phyloP scores from a whole-genome alignment of 257 asterid species.

The Prunella vulgaris region DNA sequence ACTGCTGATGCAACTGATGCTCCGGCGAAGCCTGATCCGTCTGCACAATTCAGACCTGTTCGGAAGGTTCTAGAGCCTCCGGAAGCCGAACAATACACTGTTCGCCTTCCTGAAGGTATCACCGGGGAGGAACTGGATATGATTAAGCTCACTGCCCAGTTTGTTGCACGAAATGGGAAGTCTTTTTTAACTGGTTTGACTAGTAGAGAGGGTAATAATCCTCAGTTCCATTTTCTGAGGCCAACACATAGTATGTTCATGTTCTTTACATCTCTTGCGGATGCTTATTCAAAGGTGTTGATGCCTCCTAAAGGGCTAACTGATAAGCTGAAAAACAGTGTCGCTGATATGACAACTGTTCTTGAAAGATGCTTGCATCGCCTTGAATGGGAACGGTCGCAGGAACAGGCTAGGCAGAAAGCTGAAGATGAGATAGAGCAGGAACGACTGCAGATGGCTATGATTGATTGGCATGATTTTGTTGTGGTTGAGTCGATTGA shows the following conservation, averaged over 20 bases:
- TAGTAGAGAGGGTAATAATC: slow-evolving; percentile 78
- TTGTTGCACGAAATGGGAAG: slow-evolving; percentile 91
- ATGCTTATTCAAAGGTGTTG: slow-evolving; percentile 88
- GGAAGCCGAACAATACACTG: slow-evolving; percentile 89
- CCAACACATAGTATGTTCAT: slow-evolving; percentile 96
- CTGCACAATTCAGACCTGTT: slow-evolving; percentile 57
- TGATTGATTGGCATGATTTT: slow-evolving; percentile 98
- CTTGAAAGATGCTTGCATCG: slow-evolving; percentile 84
- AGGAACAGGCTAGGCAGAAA: slow-evolving; percentile 92
- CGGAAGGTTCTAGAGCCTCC: slow-evolving; percentile 87
- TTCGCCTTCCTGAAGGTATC: slow-evolving; percentile 88
- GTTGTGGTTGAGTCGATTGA: slow-evolving; percentile 92
- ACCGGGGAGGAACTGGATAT: slow-evolving; percentile 93
- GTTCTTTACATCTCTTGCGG: slow-evolving; percentile 94
- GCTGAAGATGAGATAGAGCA: slow-evolving; percentile 92
- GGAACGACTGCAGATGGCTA: slow-evolving; percentile 85
- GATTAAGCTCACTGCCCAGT: slow-evolving; percentile 90
- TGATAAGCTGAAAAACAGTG: slow-evolving; percentile 67
- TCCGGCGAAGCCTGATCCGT: slow-evolving; percentile 57
- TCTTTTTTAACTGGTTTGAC: slow-evolving; percentile 85
- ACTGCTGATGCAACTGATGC: slow-evolving; percentile 43
- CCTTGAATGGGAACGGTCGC: slow-evolving; percentile 93
- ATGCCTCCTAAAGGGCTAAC: slow-evolving; percentile 84
- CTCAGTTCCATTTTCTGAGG: slow-evolving; percentile 84
- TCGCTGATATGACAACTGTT: slow-evolving; percentile 77